Conservation (phyloP, 148 eudicot species). For the Camellia granthamiana region DNA sequence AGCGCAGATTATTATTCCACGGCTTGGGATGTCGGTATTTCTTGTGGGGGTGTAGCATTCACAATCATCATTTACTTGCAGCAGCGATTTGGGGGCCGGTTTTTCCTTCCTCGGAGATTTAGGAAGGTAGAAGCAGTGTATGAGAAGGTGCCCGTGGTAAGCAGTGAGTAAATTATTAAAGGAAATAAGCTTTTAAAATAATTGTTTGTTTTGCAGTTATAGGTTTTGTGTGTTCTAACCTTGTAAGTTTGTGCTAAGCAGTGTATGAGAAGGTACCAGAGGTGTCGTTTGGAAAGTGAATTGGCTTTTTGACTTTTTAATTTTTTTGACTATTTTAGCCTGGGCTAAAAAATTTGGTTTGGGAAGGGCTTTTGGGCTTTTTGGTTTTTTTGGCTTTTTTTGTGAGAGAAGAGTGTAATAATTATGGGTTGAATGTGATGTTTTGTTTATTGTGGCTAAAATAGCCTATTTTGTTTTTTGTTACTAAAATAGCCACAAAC, state of each 20-base stretch:
- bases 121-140: background rate
- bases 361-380: too few relatives aligned
- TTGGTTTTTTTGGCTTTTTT: too few relatives aligned
- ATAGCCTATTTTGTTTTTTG: too few relatives aligned
- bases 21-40: constrained; percentile 29
- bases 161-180: background rate
- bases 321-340: too few relatives aligned
- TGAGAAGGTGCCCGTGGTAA: background rate
- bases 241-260: background rate
- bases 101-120: background rate
- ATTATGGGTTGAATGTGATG: too few relatives aligned
- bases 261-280: too few relatives aligned
- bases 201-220: background rate
- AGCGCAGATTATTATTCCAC: constrained; percentile 29
- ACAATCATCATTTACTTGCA: constrained; percentile 1
- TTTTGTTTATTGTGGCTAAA: too few relatives aligned
- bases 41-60: background rate
- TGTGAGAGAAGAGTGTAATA: too few relatives aligned
- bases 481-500: too few relatives aligned
- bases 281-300: too few relatives aligned
- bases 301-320: too few relatives aligned
- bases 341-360: too few relatives aligned
- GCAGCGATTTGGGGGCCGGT: constrained; percentile 12
- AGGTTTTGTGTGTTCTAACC: background rate
- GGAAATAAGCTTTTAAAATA: background rate